Conservation (phyloP, 192 early-diverging fungal genomes). For the Umbelopsis ramanniana region DNA sequence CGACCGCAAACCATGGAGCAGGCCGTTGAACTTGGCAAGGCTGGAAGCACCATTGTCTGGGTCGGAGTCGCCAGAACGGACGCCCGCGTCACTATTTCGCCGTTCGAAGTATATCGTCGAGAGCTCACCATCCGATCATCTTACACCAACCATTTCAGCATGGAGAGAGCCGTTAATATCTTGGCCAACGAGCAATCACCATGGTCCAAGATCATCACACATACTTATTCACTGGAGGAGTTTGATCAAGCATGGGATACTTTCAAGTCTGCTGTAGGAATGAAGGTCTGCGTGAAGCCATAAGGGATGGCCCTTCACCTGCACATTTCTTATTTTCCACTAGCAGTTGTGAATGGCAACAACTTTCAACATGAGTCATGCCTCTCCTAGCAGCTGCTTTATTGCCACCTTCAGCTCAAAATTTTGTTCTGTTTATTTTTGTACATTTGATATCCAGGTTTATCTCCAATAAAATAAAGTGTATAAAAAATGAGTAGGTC, state of each 20-base stretch:
- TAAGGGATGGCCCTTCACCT: not conserved
- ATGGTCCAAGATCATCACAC: constrained; percentile 50
- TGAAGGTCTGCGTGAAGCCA: constrained; percentile 57
- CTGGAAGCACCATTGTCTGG: constrained; percentile 54
- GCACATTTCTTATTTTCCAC: too few species aligned
- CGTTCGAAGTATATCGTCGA: constrained; percentile 54
- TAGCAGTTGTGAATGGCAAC: too few species aligned
- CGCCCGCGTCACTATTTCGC: constrained; percentile 43
- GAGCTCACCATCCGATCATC: constrained; percentile 57
- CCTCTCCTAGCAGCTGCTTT: too few species aligned
- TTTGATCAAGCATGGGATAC: constrained; percentile 55
- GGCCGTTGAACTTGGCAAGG: constrained; percentile 46
- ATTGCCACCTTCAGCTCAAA: too few species aligned
- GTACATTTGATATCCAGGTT: too few species aligned
- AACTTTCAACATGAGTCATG: too few species aligned
- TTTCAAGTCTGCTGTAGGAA: constrained; percentile 41
- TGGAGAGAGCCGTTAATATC: constrained; percentile 54
- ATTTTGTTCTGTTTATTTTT: too few species aligned
- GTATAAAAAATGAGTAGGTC: not conserved
- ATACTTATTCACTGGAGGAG: constrained; percentile 46
- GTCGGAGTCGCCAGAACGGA: constrained; percentile 55
- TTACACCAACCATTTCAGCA: constrained; percentile 56
- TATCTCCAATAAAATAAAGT: too few species aligned
- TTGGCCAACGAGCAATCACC: constrained; percentile 41
- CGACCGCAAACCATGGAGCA: constrained; percentile 45